Base-by-base conservation (phyloP, 2,329 filamentous ascomycete species). In the Coniella lustricola region DNA sequence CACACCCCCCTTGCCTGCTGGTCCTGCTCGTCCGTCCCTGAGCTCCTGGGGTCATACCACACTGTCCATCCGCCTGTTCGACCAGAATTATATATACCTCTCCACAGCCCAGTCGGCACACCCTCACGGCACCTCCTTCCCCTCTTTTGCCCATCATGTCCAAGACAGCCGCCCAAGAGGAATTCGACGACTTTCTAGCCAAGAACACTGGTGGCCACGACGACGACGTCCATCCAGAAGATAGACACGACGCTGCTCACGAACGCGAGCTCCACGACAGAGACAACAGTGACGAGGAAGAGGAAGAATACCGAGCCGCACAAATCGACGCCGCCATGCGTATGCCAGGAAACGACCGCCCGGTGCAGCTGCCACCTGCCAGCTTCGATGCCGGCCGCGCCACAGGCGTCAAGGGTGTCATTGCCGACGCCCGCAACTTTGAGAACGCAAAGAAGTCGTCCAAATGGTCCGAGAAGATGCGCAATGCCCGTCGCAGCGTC, bases 371-470 rank as follows among this genome's bases (percentile, higher is more conserved):
- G 52, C 81, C 81, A 13, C 80, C 79, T 9, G 70, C 71, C 12
- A 75, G 73, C 48, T 84, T 84, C 60, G 79, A 87, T 63, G 79
- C 72, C 46, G 82, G 84, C 50, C 77, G 81, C 56, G 82, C 86
- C 57, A 91, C 87, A 3, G 87, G 87, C 40, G 87, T 90, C 57
- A 91, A 91, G 71, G 87, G 87, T 54, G 87, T 93, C 65, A 91
- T 93, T 60, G 85, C 87, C 58, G 87, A 93, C 62, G 87, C 87
- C 33, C 77, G 86, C 60, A 81, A 82, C 59, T 91, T 85, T 65
- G 84, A 88, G 67, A 74, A 79, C 59, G 84, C 85, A 12, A 74
- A 76, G 56, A 74, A 74, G 59, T 67, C 61, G 57, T 42, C 44
- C 31, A 78, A 76, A 54, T 79, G 75, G 71, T 71, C 70, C 58